Base-by-base conservation (phyloP, 306 rosid genomes). In the Crotalaria pallida region DNA sequence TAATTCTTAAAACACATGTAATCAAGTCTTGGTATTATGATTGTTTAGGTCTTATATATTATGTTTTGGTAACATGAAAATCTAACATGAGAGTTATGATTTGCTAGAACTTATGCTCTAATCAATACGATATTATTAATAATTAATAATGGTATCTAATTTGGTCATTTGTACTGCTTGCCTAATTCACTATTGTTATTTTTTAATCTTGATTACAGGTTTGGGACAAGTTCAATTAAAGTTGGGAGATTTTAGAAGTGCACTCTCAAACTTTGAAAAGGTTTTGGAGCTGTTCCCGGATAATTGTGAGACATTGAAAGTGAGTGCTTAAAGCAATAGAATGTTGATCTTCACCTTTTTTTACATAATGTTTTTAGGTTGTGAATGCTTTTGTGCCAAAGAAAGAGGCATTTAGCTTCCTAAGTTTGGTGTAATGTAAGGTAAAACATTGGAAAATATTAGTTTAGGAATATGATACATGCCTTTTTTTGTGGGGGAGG, bases 161-260 rank as follows among this genome's bases (percentile, higher is more conserved):
- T 58, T 51, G 57, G 41, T 62, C 49, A 21, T 10, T 73, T 4
- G 45, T 64, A 21, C 40, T 66, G 26, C 48, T 69, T 43, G 12
- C 72, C 21, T 69, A 33, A 55, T 57, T 38, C 60, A 66, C 36
- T 62, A 75, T 69, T 45, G 53, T 57, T 64, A 72, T 49, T 61
- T 82, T 47, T 69, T 51, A 56, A 66, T 72, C 56, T 17, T 77
- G 59, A 43, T 74, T 61, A 70, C 80, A 94, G 97, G 99, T 65
- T 82, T 94, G 88, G 99, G 99, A 59, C 99, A 94, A 83, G 97
- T 94, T 43, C 97, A 94, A 72, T 81, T 94, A 79, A 89, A 94
- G 85, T 81, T 94, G 92, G 96, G 99, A 64, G 99, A 94, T 81
- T 77, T 89, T 67, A 91, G 66, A 83, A 94, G 99, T 82, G 97